Conservation (phyloP, 257 asterid genomes). For the Nicotiana benthamiana region DNA sequence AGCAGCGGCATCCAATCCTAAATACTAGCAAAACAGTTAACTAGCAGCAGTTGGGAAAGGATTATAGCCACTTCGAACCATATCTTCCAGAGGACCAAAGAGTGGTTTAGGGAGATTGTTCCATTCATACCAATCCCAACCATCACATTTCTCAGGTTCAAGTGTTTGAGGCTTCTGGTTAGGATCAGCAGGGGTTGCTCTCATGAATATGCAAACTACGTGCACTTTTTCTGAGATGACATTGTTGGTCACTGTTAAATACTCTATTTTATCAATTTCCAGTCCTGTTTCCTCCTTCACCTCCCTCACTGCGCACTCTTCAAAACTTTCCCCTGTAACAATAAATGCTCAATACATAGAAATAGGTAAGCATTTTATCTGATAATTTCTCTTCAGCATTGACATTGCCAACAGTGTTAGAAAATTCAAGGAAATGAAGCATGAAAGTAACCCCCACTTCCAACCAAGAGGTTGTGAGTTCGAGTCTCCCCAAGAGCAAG, state of each 20-base stretch:
- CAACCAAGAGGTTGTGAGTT: no score
- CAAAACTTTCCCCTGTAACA: slow-evolving; percentile 52
- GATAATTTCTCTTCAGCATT: not conserved
- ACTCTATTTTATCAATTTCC: slow-evolving; percentile 25
- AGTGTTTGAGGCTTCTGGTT: slow-evolving; percentile 37
- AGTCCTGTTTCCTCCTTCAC: slow-evolving; percentile 75
- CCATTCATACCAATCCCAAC: slow-evolving; percentile 86
- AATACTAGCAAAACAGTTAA: not conserved
- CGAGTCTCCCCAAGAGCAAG: no score
- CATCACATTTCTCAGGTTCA: slow-evolving; percentile 70
- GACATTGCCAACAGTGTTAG: not conserved
- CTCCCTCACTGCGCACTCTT: slow-evolving; percentile 58
- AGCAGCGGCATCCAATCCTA: not conserved
- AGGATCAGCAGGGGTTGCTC: slow-evolving; percentile 32
- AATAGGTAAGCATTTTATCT: not conserved
- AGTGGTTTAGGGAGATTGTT: slow-evolving; percentile 57
- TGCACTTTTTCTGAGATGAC: slow-evolving; percentile 27
- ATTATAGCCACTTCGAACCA: slow-evolving; percentile 36
- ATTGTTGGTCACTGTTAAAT: slow-evolving; percentile 39
- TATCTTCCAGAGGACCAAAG: slow-evolving; percentile 35
- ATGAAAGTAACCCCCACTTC: not conserved
- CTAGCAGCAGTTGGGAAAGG: slow-evolving; percentile 29
- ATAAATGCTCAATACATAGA: not conserved
- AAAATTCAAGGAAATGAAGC: not conserved
- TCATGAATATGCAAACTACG: slow-evolving; percentile 41